Conservation (phyloP, 305 asterid species). For the Striga hermonthica region DNA sequence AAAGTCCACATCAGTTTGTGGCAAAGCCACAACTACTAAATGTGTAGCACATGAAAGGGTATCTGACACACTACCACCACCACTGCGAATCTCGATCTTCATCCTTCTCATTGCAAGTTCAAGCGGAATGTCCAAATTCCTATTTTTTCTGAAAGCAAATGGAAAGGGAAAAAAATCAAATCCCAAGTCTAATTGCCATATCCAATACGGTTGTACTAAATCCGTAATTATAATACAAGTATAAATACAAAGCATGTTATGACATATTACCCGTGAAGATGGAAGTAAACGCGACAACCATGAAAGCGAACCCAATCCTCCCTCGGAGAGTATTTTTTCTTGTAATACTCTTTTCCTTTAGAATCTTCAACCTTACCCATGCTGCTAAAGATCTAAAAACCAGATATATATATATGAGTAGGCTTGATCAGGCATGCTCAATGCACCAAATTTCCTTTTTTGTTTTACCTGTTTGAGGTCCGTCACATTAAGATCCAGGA, state of each 20-base stretch:
- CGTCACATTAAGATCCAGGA: conserved; percentile 51
- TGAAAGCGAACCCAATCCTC: conserved; percentile 79
- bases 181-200: conserved; percentile 26
- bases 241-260: conserved; percentile 41
- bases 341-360: conserved; percentile 52
- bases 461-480: conserved; percentile 66
- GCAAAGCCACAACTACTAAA: conserved; percentile 52
- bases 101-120: conserved; percentile 67
- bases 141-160: conserved; percentile 40
- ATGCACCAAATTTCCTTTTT: conserved; percentile 9
- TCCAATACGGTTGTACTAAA: conserved; percentile 23
- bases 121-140: conserved; percentile 49
- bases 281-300: conserved; percentile 71
- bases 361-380: conserved; percentile 41
- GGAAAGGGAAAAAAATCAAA: conserved; percentile 20
- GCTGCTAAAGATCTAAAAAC: conserved; percentile 60
- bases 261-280: conserved; percentile 42
- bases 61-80: conserved; percentile 65
- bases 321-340: conserved; percentile 68
- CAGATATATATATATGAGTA: conserved; percentile 19
- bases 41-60: conserved; percentile 70
- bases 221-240: conserved; percentile 1
- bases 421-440: conserved; percentile 27
- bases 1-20: conserved; percentile 46
- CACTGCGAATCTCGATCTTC: conserved; percentile 67